A percentile compares a stretch with the other conserved stretches of the same genome.
Evolutionary conservation across 2,329 filamentous ascomycete genomes (phyloP).

Genomic region (Colletotrichum orbiculare): DNA sequence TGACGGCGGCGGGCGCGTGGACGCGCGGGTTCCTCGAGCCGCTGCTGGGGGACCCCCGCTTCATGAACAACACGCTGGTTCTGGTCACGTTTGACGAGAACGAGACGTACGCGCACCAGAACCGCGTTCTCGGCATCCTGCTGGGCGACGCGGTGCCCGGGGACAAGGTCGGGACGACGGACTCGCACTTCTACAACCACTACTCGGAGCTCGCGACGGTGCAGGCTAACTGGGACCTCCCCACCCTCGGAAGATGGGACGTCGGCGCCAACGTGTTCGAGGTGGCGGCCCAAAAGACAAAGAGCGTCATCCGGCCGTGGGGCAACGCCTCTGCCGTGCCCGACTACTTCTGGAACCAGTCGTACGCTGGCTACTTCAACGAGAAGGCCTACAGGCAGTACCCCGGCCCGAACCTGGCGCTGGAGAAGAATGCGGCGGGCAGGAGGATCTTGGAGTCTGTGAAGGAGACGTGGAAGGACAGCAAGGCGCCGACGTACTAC

Average conservation of each 20-base stretch:
- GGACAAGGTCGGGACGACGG: constrained; percentile 73
- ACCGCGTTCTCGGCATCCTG: constrained; percentile 77
- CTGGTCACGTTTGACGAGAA: constrained; percentile 86
- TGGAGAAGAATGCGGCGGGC: constrained; percentile 44
- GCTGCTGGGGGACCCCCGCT: constrained; percentile 74
- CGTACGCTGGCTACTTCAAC: constrained; percentile 64
- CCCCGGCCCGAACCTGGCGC: constrained; percentile 53
- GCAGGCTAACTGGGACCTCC: constrained; percentile 75
- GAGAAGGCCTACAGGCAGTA: constrained; percentile 48
- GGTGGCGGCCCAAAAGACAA: constrained; percentile 69
- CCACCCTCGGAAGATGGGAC: constrained; percentile 77
- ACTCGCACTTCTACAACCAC: constrained; percentile 78
- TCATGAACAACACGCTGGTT: constrained; percentile 81
- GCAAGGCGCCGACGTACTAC: constrained; percentile 55
- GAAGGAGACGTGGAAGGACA: constrained; percentile 51
- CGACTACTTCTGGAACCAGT: constrained; percentile 62
- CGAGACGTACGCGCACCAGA: constrained; percentile 73
- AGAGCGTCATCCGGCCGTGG: constrained; percentile 61
- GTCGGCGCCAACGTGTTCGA: constrained; percentile 78
- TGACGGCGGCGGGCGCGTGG: constrained; percentile 77
- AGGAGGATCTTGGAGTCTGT: constrained; percentile 52
- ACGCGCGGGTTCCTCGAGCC: constrained; percentile 75
- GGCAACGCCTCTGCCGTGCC: constrained; percentile 47
- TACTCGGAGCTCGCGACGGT: constrained; percentile 77
- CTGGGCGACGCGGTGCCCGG: constrained; percentile 79